A percentile compares a stretch with the other conserved stretches of the same genome.
These are phyloP conservation scores for Ustulina deusta DNA, from an alignment of 2,329 filamentous ascomycete genomes.

Conservation along the genomic window DNA sequence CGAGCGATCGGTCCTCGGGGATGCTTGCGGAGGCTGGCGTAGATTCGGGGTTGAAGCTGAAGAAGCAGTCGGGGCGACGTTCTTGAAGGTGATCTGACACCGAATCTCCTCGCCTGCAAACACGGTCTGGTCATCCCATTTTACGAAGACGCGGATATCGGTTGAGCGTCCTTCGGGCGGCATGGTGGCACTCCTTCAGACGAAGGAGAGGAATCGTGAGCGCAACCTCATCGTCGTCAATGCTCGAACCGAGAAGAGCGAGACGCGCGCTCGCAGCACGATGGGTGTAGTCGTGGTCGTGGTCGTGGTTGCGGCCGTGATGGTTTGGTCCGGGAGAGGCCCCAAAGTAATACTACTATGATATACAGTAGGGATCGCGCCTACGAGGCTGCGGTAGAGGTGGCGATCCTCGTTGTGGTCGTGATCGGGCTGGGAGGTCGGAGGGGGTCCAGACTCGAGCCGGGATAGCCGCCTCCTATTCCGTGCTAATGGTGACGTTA, in stretches of 20 bases:
- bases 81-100: constrained; percentile 97
- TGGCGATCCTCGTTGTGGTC: constrained; percentile 2
- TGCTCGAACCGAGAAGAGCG: constrained; percentile 3
- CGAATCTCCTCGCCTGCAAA: constrained; percentile 97
- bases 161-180: constrained; percentile 59
- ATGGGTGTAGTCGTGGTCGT: constrained; percentile 2
- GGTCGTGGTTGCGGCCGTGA: background rate
- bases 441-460: constrained; percentile 18
- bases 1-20: constrained; percentile 52
- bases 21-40: constrained; percentile 45
- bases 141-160: constrained; percentile 95
- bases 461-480: constrained; percentile 35
- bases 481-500: constrained; percentile 19
- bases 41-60: constrained; percentile 46
- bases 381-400: background rate
- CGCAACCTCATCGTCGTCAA: constrained; percentile 46
- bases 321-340: background rate
- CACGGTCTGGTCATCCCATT: constrained; percentile 93
- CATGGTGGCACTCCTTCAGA: constrained; percentile 59
- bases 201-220: constrained; percentile 50
- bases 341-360: constrained; percentile 4
- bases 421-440: constrained; percentile 10
- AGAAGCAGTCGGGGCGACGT: constrained; percentile 65
- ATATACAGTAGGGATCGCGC: background rate
- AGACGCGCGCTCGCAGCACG: constrained; percentile 28